Base-by-base conservation (phyloP, 495 filamentous ascomycete species). In the Neurospora sp. region DNA sequence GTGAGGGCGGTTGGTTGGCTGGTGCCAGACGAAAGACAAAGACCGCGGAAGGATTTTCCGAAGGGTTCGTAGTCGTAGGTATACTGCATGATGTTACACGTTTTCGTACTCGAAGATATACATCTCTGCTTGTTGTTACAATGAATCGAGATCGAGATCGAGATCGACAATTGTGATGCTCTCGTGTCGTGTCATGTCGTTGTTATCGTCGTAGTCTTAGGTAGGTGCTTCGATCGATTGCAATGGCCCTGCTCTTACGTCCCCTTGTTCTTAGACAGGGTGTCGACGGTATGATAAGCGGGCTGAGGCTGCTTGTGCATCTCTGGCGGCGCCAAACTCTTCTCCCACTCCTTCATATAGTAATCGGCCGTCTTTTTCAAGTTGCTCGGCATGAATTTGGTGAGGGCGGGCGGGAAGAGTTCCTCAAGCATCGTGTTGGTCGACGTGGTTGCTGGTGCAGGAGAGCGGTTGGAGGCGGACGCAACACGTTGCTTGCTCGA, bases 281-380 rank as follows among this genome's bases (percentile, higher is more conserved):
- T 35, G 6, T 14, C 27, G 35, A 18, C 2, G 54, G 54, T 31
- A 62, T 54, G 46, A 54, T 62, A 62, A 6, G 54, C 23, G 7
- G 27, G 54, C 27, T 62, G 27, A 62, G 14, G 54, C 54, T 62
- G 27, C 12, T 62, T 35, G 23, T 62, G 54, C 20, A 35, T 35
- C 27, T 31, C 27, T 62, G 78, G 78, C 8, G 77, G 70, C 2
- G 72, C 72, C 35, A 86, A 74, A 69, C 84, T 85, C 75, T 82
- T 87, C 79, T 96, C 93, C 92, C 92, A 94, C 76, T 95, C 92
- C 70, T 87, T 90, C 89, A 95, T 93, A 72, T 93, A 83, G 71
- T 89, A 89, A 31, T 87, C 88, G 4, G 92, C 91, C n/a, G 91
- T 91, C 11, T 85, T 86, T 75, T 88, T 90, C 73, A 94, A 84